Evolutionary conservation across 2,329 filamentous ascomycete species (phyloP).

Genomic region (Cladosporium sp.): DNA sequence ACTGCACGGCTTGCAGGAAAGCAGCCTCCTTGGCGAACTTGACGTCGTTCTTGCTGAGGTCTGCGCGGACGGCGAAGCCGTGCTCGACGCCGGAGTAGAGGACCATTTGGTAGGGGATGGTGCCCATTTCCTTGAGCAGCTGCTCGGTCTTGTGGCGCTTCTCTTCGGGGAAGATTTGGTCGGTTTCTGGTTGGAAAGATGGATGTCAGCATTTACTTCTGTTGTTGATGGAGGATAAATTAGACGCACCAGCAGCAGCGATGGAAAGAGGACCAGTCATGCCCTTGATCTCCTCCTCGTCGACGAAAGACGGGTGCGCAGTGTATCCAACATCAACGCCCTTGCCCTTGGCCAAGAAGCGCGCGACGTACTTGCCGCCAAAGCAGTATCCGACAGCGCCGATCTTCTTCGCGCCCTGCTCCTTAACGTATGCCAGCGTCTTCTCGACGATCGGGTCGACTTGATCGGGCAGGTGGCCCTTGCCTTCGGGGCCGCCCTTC

Average conservation of each 20-base stretch:
- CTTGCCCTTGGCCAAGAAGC: constrained; percentile 60
- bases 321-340: constrained; percentile 67
- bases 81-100: constrained; percentile 71
- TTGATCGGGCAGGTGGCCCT: constrained; percentile 42
- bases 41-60: constrained; percentile 57
- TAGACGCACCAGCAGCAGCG: constrained; percentile 56
- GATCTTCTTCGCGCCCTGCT: constrained; percentile 50
- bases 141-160: constrained; percentile 60
- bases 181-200: constrained; percentile 52
- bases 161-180: constrained; percentile 58
- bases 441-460: constrained; percentile 57
- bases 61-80: constrained; percentile 72
- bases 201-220: background rate
- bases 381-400: constrained; percentile 54
- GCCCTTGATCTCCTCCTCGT: constrained; percentile 58
- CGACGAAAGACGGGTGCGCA: constrained; percentile 76
- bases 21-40: constrained; percentile 79
- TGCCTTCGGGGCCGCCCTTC: constrained; percentile 31
- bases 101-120: constrained; percentile 70
- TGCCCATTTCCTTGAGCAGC: constrained; percentile 52
- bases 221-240: background rate
- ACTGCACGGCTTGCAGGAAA: constrained; percentile 72
- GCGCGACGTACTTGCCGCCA: constrained; percentile 58
- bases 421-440: constrained; percentile 49
- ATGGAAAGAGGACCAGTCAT: constrained; percentile 61